Evolutionary conservation across 768 basidiomycete genomes (phyloP).

Genomic region (Pulveroboletus sp.): DNA sequence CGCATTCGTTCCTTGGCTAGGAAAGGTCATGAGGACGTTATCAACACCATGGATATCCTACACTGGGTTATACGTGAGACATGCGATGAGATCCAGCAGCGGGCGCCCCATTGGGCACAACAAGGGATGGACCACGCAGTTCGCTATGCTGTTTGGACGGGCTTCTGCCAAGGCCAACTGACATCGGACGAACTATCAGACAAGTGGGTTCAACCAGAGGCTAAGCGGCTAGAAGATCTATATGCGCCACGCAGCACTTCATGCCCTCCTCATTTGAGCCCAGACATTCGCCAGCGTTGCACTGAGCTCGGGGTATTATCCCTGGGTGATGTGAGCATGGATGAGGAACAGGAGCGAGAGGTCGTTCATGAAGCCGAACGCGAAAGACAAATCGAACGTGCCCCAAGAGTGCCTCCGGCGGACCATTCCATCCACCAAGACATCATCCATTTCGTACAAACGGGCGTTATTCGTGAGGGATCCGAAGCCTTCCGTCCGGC

Average conservation of each 20-base stretch:
- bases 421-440: slow-evolving; percentile 21
- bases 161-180: slow-evolving; percentile 9
- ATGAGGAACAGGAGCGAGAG: slow-evolving; percentile 43
- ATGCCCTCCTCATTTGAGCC: background rate
- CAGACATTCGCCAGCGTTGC: slow-evolving; percentile 2
- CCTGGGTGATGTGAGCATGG: background rate
- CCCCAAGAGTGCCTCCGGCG: slow-evolving; percentile 24
- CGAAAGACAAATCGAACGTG: slow-evolving; percentile 39
- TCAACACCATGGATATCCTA: slow-evolving; percentile 35
- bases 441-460: slow-evolving; percentile 24
- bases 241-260: background rate
- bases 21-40: slow-evolving; percentile 1
- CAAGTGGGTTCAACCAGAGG: slow-evolving; percentile 41
- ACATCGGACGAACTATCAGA: slow-evolving; percentile 7
- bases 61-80: slow-evolving; percentile 45
- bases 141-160: slow-evolving; percentile 24
- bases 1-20: slow-evolving; percentile 31
- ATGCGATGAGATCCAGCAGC: slow-evolving; percentile 37
- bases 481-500: slow-evolving; percentile 23
- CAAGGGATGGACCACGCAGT: slow-evolving; percentile 39
- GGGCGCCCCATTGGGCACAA: slow-evolving; percentile 41
- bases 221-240: slow-evolving; percentile 33
- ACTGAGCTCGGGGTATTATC: slow-evolving; percentile 5
- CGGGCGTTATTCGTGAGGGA: slow-evolving; percentile 22
- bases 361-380: slow-evolving; percentile 42